These are phyloP conservation scores for Alloteropsis semialata DNA, from an alignment of 176 grass and related monocot species.

Conservation along the genomic window DNA sequence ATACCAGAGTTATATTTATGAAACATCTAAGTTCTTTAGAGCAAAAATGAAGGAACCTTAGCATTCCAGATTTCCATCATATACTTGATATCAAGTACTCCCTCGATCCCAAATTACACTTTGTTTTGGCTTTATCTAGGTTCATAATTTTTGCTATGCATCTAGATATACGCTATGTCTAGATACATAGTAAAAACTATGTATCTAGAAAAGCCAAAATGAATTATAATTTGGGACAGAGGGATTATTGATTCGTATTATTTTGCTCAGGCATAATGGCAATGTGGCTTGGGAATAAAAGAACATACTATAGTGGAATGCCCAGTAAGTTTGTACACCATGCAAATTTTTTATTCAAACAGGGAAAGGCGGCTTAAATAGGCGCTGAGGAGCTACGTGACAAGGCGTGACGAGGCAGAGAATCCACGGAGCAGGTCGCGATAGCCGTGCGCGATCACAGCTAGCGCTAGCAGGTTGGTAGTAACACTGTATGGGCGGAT, in stretches of 20 bases:
- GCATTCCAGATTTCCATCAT: neutral
- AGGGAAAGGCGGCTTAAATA: conserved; percentile 47
- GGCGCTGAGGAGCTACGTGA: conserved; percentile 3
- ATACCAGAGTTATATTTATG: neutral
- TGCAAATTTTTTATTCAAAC: neutral
- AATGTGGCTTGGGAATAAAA: neutral
- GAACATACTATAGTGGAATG: neutral
- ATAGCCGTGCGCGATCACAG: neutral
- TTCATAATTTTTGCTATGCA: too few relatives aligned
- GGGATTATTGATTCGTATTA: neutral
- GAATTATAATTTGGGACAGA: too few relatives aligned
- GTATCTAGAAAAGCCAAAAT: too few relatives aligned
- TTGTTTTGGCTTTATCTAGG: too few relatives aligned
- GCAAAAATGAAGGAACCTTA: neutral
- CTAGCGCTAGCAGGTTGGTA: too few relatives aligned
- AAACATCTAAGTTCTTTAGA: neutral
- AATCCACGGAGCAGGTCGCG: too few relatives aligned
- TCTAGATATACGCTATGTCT: too few relatives aligned
- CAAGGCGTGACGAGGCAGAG: conserved; percentile 1
- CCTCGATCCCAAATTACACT: too few relatives aligned
- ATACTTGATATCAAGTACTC: neutral
- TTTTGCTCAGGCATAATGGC: neutral
- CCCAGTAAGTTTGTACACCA: neutral
- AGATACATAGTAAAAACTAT: too few relatives aligned
- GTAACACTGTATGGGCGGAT: too few relatives aligned